A percentile compares a stretch with the other conserved stretches of the same genome.
Conservation (phyloP, 441 rosid species). For the Populus trichocarpa region DNA sequence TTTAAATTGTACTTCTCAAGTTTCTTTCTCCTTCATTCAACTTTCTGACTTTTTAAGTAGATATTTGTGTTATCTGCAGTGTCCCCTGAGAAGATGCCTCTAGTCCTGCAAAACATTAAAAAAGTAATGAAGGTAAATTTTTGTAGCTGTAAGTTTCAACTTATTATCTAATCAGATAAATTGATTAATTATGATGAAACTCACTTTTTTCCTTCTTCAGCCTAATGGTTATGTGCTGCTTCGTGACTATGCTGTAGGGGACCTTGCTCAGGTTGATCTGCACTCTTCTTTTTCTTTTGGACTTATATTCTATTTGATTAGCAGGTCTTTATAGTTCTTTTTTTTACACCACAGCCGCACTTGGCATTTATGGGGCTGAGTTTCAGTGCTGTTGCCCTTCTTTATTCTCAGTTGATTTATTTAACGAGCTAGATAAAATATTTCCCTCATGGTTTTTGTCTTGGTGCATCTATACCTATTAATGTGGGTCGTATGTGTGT, state of each 20-base stretch:
- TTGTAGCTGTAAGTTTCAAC: slow-evolving; percentile 4
- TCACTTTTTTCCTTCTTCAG: slow-evolving; percentile 38
- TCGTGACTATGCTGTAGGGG: slow-evolving; percentile 89
- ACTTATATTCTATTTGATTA: not conserved
- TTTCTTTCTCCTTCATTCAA: slow-evolving; percentile 13
- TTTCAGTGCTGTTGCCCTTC: not conserved
- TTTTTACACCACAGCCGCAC: not conserved
- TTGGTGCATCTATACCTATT: not conserved
- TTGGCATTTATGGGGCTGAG: not conserved
- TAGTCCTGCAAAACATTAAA: slow-evolving; percentile 64
- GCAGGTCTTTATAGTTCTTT: not conserved
- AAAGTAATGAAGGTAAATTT: slow-evolving; percentile 73
- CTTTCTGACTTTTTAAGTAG: slow-evolving; percentile 71
- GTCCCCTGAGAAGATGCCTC: slow-evolving; percentile 92
- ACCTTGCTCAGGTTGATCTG: slow-evolving; percentile 83
- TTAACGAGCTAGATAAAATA: not conserved
- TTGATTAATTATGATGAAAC: slow-evolving; percentile 10
- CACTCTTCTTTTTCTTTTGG: not conserved
- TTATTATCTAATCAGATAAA: not conserved
- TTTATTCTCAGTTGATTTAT: not conserved
- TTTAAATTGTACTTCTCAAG: slow-evolving; percentile 5
- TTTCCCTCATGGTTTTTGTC: not conserved
- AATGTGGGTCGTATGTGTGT: not conserved
- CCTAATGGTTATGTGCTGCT: slow-evolving; percentile 74
- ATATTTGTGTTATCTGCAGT: slow-evolving; percentile 95